A percentile compares a stretch with the other conserved stretches of the same genome.
Conservation (phyloP, 176 grass and related monocot species). For the Phoenix dactylifera region DNA sequence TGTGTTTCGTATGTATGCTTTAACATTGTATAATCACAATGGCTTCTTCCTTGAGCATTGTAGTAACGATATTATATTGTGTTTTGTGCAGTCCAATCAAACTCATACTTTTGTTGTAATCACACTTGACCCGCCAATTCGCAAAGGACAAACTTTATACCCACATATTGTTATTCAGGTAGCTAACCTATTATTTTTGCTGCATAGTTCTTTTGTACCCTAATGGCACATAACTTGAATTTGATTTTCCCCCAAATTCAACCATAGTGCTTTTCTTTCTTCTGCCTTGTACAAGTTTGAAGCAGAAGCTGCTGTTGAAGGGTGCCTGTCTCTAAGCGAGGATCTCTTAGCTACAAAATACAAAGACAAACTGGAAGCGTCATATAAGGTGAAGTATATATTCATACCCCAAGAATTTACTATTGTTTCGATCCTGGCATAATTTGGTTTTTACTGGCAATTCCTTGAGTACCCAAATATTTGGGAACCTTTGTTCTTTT, state of each 20-base stretch:
- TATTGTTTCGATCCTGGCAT: not conserved
- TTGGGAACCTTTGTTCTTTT: too few relatives aligned
- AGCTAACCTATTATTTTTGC: not conserved
- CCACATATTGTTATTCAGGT: constrained; percentile 99
- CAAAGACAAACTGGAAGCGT: constrained; percentile 58
- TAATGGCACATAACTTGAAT: too few relatives aligned
- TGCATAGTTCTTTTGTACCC: too few relatives aligned
- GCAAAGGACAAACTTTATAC: constrained; percentile 92
- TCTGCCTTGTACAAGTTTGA: constrained; percentile 53
- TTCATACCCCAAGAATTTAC: too few relatives aligned
- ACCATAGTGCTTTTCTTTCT: constrained; percentile 7
- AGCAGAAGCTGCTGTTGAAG: constrained; percentile 53
- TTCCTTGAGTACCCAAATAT: too few relatives aligned
- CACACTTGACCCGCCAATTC: constrained; percentile 90
- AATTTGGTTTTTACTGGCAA: not conserved
- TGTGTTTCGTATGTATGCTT: too few relatives aligned
- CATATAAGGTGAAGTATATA: constrained; percentile 52
- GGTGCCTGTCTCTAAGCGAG: constrained; percentile 40
- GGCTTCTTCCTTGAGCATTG: not conserved
- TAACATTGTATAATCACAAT: too few relatives aligned
- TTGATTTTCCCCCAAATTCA: not conserved
- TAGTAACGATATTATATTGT: constrained; percentile 1
- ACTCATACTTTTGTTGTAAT: constrained; percentile 93
- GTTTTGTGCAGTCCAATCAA: constrained; percentile 56
- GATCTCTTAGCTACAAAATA: constrained; percentile 71